phyloP scores from a whole-genome alignment of 140 eudicot genomes.

The Oenanthe javanica region DNA sequence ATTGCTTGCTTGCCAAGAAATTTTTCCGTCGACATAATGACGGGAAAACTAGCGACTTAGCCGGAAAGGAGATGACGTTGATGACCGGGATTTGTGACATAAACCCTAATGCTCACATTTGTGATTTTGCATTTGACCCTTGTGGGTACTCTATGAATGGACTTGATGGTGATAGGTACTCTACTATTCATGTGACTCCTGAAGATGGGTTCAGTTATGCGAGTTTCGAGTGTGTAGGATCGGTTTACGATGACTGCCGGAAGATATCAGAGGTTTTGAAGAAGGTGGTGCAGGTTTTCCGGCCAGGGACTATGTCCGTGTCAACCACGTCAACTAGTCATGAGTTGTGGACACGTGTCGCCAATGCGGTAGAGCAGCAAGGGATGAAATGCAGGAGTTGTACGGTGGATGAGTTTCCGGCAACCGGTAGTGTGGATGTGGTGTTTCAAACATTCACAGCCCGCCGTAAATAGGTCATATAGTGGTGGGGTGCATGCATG shows the following conservation, averaged over 20 bases:
- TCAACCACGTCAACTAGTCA: slow-evolving; percentile 38
- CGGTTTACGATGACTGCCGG: slow-evolving; percentile 38
- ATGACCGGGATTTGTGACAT: slow-evolving; percentile 51
- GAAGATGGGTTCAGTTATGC: slow-evolving; percentile 89
- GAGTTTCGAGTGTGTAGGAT: slow-evolving; percentile 66
- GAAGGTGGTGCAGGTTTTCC: slow-evolving; percentile 61
- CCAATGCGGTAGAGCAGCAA: slow-evolving; percentile 39
- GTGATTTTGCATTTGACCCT: slow-evolving; percentile 82
- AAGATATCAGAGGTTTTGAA: slow-evolving; percentile 38
- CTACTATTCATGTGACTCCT: slow-evolving; percentile 85
- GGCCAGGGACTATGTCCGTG: slow-evolving; percentile 62
- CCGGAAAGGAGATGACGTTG: slow-evolving; percentile 70
- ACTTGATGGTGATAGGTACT: slow-evolving; percentile 53
- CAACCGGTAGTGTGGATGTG: slow-evolving; percentile 56
- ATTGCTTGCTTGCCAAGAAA: slow-evolving; percentile 57
- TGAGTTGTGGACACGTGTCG: slow-evolving; percentile 49
- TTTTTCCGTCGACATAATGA: slow-evolving; percentile 65
- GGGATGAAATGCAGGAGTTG: slow-evolving; percentile 77
- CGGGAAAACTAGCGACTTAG: slow-evolving; percentile 49
- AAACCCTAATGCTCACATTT: slow-evolving; percentile 45
- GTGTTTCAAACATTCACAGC: slow-evolving; percentile 63
- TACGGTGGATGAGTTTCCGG: slow-evolving; percentile 60
- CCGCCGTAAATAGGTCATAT: slow-evolving; percentile 38
- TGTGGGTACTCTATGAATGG: slow-evolving; percentile 95
- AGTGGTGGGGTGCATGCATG: slow-evolving; percentile 11